phyloP scores from a whole-genome alignment of 192 early-diverging fungal species.

The Umbelopsis vinacea region DNA sequence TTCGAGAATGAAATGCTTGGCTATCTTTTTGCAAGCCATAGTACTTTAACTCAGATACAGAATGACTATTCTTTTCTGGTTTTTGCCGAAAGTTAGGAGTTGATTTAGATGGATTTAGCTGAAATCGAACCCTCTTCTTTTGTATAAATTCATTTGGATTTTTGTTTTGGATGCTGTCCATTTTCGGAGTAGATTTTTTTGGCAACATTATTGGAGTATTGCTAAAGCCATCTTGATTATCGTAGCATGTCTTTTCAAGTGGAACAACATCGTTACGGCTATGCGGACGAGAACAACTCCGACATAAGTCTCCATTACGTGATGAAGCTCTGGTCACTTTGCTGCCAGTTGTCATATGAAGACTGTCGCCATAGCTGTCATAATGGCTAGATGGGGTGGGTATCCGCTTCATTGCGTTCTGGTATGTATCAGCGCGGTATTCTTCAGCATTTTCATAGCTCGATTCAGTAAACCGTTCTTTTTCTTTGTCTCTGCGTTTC shows the following conservation, averaged over 20 bases:
- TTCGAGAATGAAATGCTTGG: too few relatives aligned
- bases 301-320: too few relatives aligned
- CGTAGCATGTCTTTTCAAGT: too few relatives aligned
- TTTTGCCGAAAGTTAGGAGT: background rate
- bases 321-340: too few relatives aligned
- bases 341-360: too few relatives aligned
- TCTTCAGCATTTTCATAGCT: background rate
- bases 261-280: too few relatives aligned
- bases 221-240: background rate
- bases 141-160: background rate
- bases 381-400: too few relatives aligned
- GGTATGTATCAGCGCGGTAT: background rate
- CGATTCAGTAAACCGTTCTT: background rate
- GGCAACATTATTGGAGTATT: background rate
- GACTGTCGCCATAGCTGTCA: too few relatives aligned
- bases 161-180: background rate
- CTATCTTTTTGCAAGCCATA: too few relatives aligned
- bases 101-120: background rate
- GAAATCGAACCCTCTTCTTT: background rate
- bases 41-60: too few relatives aligned
- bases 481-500: background rate
- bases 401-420: background rate
- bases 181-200: background rate
- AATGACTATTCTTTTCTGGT: background rate
- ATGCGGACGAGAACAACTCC: too few relatives aligned